Conservation (phyloP, 2,329 filamentous ascomycete genomes). For the Fusarium mangiferae region DNA sequence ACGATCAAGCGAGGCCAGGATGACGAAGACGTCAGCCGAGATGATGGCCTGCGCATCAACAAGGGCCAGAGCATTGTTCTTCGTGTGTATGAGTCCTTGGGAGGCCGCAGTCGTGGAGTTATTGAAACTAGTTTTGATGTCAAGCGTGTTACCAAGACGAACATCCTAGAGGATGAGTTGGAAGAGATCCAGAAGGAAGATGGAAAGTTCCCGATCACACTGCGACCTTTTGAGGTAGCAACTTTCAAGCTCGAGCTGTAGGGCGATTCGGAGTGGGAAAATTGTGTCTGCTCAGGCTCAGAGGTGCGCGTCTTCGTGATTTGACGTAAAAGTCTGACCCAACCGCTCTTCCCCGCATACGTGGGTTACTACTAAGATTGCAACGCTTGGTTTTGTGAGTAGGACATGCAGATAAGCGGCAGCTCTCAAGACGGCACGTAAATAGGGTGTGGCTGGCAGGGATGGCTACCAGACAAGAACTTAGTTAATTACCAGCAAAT, state of each 20-base stretch:
- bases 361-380: neutral
- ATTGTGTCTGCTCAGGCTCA: conserved; percentile 40
- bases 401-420: neutral
- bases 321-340: neutral
- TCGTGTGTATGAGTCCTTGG: conserved; percentile 87
- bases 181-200: conserved; percentile 68
- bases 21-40: conserved; percentile 76
- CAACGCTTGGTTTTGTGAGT: neutral
- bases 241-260: conserved; percentile 75
- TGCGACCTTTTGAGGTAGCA: conserved; percentile 87
- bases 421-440: neutral
- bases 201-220: conserved; percentile 67
- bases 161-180: conserved; percentile 87
- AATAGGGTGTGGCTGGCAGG: neutral
- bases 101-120: conserved; percentile 79
- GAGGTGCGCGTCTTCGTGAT: conserved; percentile 28
- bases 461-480: conserved; percentile 25
- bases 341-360: neutral
- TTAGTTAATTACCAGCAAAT: conserved; percentile 31
- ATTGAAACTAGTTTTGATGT: conserved; percentile 77
- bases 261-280: conserved; percentile 41
- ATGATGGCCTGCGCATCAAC: conserved; percentile 70
- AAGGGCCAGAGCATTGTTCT: conserved; percentile 83
- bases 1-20: conserved; percentile 94
- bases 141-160: conserved; percentile 82